These are phyloP conservation scores for Pyrus pyrifolia DNA, from an alignment of 306 rosid species.

Conservation along the genomic window DNA sequence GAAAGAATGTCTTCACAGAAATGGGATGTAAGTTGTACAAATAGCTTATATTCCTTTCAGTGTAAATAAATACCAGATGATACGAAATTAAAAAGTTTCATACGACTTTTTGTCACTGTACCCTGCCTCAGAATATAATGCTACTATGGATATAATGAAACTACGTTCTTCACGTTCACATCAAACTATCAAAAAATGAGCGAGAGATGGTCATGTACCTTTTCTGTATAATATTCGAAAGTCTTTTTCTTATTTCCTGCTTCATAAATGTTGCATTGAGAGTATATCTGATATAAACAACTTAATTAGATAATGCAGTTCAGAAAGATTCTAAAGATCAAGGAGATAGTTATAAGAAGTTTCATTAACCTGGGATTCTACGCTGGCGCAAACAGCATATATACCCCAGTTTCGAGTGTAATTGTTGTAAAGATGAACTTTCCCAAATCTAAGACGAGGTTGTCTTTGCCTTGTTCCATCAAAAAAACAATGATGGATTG, in stretches of 20 bases:
- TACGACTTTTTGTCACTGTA: not conserved
- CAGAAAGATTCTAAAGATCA: not conserved
- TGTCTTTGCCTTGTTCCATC: slow-evolving; percentile 36
- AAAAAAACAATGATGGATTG: slow-evolving; percentile 35
- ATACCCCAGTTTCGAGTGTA: slow-evolving; percentile 32
- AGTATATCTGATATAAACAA: slow-evolving; percentile 47
- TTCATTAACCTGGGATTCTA: slow-evolving; percentile 28
- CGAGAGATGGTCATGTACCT: slow-evolving; percentile 37
- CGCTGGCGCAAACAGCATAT: slow-evolving; percentile 34
- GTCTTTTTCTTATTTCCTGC: slow-evolving; percentile 70
- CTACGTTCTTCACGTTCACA: not conserved
- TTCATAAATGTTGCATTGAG: slow-evolving; percentile 71
- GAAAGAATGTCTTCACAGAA: not conserved
- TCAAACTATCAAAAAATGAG: not conserved
- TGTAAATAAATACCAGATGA: not conserved
- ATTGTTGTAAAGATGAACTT: slow-evolving; percentile 34
- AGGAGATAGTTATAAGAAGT: not conserved
- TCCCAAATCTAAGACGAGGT: slow-evolving; percentile 38
- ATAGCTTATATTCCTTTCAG: not conserved
- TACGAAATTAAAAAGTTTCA: not conserved
- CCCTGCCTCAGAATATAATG: not conserved
- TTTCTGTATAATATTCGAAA: slow-evolving; percentile 61
- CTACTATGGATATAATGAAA: not conserved
- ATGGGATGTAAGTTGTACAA: not conserved
- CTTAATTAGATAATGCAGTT: not conserved